Evolutionary conservation across 352 stramenopile genomes (phyloP).

Genomic region (Globisporangium canariense): DNA sequence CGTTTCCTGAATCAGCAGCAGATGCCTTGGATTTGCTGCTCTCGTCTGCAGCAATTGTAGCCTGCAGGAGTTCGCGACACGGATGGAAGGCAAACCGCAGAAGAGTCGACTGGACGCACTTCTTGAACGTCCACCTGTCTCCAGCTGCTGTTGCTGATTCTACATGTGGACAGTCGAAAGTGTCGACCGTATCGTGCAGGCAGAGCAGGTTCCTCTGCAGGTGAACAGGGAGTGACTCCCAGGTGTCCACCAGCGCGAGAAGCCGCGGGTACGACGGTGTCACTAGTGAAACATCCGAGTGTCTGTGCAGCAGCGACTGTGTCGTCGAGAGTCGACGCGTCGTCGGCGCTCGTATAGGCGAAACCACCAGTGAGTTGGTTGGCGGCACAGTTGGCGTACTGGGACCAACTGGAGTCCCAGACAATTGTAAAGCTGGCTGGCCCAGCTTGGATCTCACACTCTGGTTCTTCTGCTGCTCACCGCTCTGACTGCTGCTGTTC

Average conservation of each 20-base stretch:
- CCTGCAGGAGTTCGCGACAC: conserved; percentile 16
- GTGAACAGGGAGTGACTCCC: conserved; percentile 21
- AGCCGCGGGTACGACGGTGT: conserved; percentile 31
- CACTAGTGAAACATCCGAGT: conserved; percentile 24
- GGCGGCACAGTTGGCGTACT: background rate
- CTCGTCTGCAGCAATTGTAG: conserved; percentile 2
- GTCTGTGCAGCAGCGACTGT: conserved; percentile 22
- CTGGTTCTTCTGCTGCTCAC: background rate
- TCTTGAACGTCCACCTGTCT: conserved; percentile 18
- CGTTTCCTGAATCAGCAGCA: background rate
- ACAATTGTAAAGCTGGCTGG: background rate
- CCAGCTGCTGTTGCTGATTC: background rate
- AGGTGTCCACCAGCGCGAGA: conserved; percentile 23
- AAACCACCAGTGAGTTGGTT: background rate
- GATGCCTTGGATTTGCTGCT: background rate
- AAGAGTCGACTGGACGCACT: conserved; percentile 38
- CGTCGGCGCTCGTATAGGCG: background rate
- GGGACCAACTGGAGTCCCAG: background rate
- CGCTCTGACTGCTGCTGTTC: background rate
- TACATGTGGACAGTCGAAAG: background rate
- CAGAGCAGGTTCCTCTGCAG: conserved; percentile 29
- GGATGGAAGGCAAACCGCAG: conserved; percentile 35
- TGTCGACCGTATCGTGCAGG: conserved; percentile 17
- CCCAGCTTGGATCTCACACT: background rate
- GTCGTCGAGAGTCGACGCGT: conserved; percentile 13